Evolutionary conservation across 257 asterid species (phyloP).

Genomic region (Nicotiana otophora): DNA sequence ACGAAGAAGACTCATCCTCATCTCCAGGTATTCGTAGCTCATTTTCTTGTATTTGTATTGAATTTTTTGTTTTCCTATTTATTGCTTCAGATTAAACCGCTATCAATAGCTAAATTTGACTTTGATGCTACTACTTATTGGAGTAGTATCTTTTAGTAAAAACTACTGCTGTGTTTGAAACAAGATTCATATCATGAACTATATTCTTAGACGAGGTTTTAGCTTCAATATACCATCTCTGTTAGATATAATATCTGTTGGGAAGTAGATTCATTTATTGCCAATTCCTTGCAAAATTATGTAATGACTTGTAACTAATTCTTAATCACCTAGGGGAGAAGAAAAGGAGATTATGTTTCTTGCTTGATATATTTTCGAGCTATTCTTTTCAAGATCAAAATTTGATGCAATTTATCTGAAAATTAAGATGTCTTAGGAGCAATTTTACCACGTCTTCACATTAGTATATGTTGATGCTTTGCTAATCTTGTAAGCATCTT

Average conservation of each 20-base stretch:
- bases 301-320: background rate
- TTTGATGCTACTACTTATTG: background rate
- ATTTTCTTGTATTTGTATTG: background rate
- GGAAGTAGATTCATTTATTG: background rate
- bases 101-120: background rate
- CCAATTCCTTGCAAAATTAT: background rate
- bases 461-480: background rate
- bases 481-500: background rate
- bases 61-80: background rate
- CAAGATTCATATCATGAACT: background rate
- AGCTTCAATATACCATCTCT: background rate
- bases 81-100: background rate
- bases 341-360: background rate
- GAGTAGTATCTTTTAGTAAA: background rate
- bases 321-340: background rate
- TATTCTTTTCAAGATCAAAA: background rate
- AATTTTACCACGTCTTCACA: background rate
- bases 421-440: background rate
- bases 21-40: conserved; percentile 38
- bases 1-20: conserved; percentile 12
- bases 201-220: background rate
- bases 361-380: background rate
- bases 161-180: background rate
- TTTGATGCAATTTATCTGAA: background rate
- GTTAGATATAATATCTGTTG: background rate